Percentiles rank a stretch among this genome's conserved stretches.
These are phyloP conservation scores for Russula olivacea DNA, from an alignment of 768 basidiomycete species.

Conservation along the genomic window DNA sequence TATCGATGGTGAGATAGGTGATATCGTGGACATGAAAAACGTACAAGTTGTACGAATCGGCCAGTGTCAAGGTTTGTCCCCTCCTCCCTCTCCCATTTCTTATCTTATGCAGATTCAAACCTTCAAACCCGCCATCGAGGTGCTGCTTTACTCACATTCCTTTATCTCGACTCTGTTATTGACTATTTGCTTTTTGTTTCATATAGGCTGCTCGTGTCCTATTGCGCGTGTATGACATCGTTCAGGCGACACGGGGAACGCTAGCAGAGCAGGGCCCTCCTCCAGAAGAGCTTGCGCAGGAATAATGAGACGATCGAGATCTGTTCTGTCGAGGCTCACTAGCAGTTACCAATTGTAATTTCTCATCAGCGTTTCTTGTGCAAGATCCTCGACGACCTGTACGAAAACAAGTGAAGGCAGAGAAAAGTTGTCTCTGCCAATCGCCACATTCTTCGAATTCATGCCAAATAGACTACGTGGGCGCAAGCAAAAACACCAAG, in stretches of 20 bases:
- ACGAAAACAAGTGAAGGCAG: too few relatives aligned
- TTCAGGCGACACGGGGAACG: constrained; percentile 79
- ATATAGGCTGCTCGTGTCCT: constrained; percentile 79
- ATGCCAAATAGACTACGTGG: too few relatives aligned
- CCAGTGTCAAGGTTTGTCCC: constrained; percentile 76
- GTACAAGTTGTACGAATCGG: constrained; percentile 92
- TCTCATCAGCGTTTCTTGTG: too few relatives aligned
- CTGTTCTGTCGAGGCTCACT: background rate
- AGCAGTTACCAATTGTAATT: constrained; percentile 9
- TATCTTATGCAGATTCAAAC: constrained; percentile 68
- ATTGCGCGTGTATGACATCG: constrained; percentile 90
- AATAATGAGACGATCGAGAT: constrained; percentile 4
- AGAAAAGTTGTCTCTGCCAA: background rate
- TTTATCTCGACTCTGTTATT: background rate
- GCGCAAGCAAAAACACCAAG: too few relatives aligned
- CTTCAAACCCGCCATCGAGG: constrained; percentile 95
- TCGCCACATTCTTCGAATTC: constrained; percentile 24
- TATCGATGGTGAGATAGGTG: constrained; percentile 93
- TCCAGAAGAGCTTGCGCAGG: constrained; percentile 52
- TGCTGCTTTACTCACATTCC: constrained; percentile 25
- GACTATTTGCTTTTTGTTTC: background rate
- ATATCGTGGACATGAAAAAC: constrained; percentile 93
- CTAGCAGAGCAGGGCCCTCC: constrained; percentile 47
- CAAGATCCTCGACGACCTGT: background rate
- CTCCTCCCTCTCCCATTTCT: background rate